Evolutionary conservation across 129 eudicot species (phyloP).

Genomic region (Saussurea involucrata): DNA sequence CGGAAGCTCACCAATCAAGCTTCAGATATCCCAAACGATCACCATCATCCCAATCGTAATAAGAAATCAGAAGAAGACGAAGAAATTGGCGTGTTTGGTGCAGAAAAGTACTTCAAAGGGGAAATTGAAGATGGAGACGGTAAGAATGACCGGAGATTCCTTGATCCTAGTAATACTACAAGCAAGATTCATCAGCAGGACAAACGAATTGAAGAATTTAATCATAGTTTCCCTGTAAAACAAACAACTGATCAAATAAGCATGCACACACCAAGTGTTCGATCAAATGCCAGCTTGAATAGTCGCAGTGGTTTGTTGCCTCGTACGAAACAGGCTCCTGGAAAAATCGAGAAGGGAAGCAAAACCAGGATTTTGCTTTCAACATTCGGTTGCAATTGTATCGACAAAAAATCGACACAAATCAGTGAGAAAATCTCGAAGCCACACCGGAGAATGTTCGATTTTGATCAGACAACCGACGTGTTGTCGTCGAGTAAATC

Average conservation of each 20-base stretch:
- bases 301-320: constrained; percentile 64
- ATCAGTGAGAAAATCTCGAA: constrained; percentile 25
- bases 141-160: not conserved
- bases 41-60: constrained; percentile 6
- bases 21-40: constrained; percentile 19
- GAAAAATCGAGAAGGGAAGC: constrained; percentile 26
- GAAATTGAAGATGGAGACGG: constrained; percentile 32
- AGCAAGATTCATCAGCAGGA: not conserved
- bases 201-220: not conserved
- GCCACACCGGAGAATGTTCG: constrained; percentile 2
- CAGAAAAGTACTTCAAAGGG: constrained; percentile 81
- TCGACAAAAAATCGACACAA: constrained; percentile 48
- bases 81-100: constrained; percentile 79
- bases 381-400: constrained; percentile 51
- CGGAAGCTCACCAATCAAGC: constrained; percentile 16
- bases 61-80: constrained; percentile 37
- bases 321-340: constrained; percentile 20
- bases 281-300: constrained; percentile 60
- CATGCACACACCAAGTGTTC: constrained; percentile 50
- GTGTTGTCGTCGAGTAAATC: not conserved
- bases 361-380: constrained; percentile 36
- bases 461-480: constrained; percentile 6
- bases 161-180: not conserved
- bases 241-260: constrained; percentile 2
- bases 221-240: not conserved